Evolutionary conservation across 148 eudicot genomes (phyloP), one percentile per base, ranked within the genome.

Genomic region (Vaccinium macrocarpon): DNA sequence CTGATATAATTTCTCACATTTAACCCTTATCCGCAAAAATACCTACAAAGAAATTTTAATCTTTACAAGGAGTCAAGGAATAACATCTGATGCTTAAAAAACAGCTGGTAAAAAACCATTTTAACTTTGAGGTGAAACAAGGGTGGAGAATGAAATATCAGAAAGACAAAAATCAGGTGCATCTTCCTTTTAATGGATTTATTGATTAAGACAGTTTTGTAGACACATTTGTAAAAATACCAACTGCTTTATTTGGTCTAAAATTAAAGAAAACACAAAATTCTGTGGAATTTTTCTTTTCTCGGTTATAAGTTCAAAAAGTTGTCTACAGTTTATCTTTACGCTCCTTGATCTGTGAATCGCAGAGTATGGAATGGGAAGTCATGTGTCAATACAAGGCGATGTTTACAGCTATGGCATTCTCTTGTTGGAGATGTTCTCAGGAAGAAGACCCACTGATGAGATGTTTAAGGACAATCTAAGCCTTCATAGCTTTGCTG

Each of bases 401-500:
- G 84, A 82, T 68, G 84, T 82, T 56, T 82, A 82, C 84, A 82
- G 84, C 62, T 82, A 70, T 70, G 84, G 84, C 21, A 70, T 82
- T 29, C 84, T 82, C 76, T 70, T 82, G 77, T 29, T 82, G 32
- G 84, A 82, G 77, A 68, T 70, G 61, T 68, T 82, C 57, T 70
- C 62, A 0, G 84, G 84, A 50, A 82, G 52, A 70, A 82, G 62
- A 14, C 84, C 84, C 18, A 82, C 84, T 5, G 62, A 82, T 70
- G 77, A 70, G 49, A 81, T 64, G 83, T 64, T 81, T 5, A 64
- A 12, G 19, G 83, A 61, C 27, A 59, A 12, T 14, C 19, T 70
- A 35, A 82, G 15, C 76, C 76, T 82, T 51, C 77, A 70, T 32
- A 51, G 53, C 29, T 82, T 50, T 50, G 62, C 12, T 2, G 21